Conservation (phyloP, 805 yeast species). For the Candida ipomoeae region DNA sequence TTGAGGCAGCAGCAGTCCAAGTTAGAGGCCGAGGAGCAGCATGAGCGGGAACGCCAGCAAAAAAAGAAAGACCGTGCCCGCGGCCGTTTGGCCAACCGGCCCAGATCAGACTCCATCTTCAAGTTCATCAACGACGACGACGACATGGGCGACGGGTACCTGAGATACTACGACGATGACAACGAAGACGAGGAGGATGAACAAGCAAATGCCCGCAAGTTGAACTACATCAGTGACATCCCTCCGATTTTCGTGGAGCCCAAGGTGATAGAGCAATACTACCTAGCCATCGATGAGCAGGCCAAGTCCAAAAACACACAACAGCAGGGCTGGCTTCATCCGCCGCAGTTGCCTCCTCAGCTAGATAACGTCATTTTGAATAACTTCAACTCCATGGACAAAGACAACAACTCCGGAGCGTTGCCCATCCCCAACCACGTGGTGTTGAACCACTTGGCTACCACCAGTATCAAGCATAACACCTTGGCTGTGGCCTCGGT, state of each 20-base stretch:
- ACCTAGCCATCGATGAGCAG: constrained; percentile 68
- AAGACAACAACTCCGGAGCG: constrained; percentile 82
- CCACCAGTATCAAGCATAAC: constrained; percentile 89
- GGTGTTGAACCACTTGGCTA: constrained; percentile 90
- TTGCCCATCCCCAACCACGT: constrained; percentile 93
- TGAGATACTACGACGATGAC: constrained; percentile 64
- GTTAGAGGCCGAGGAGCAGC: constrained; percentile 19
- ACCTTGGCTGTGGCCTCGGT: constrained; percentile 91
- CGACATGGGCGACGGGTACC: constrained; percentile 79
- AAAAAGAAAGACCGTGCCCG: constrained; percentile 18
- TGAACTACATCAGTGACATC: constrained; percentile 58
- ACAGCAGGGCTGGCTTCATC: constrained; percentile 70
- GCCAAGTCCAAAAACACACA: constrained; percentile 53
- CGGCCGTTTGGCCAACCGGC: constrained; percentile 26
- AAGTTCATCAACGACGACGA: constrained; percentile 65
- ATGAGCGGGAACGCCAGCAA: constrained; percentile 8
- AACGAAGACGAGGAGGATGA: constrained; percentile 22
- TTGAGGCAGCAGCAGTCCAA: constrained; percentile 25
- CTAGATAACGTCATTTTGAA: constrained; percentile 89
- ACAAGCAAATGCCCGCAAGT: constrained; percentile 11
- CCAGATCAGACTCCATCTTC: constrained; percentile 56
- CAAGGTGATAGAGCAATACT: constrained; percentile 82
- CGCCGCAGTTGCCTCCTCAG: constrained; percentile 97
- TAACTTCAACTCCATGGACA: constrained; percentile 53
- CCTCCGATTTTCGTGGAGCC: constrained; percentile 86